Evolutionary conservation across 2,329 filamentous ascomycete genomes (phyloP), one percentile per base, ranked within the genome.

Genomic region (Alternaria tenuissima): DNA sequence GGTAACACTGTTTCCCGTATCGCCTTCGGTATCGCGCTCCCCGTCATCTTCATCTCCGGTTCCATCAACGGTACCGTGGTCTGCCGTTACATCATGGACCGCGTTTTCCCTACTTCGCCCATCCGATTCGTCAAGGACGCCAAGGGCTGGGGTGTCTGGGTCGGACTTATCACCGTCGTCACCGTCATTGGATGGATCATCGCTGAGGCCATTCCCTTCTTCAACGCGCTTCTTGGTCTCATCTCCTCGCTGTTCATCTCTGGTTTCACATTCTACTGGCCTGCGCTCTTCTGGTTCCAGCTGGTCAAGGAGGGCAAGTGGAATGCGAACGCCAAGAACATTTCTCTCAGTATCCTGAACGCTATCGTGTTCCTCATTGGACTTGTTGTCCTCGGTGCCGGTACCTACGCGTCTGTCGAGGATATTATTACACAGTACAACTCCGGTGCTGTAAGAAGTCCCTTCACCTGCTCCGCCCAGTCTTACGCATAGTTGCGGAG

Each of bases 11-110:
- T 91, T 47, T 83, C 86, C n/a, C 90, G 91, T 71, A 81, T 90
- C 14, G 90, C 90, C n/a, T 92, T 88, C 78, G 89, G 88, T 32
- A 81, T 92, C 58, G 90, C 90, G 0, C 83, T 89, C 4, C 89
- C 89, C 32, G 91, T 91, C 28, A 92, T 92, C 65, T 83, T 92
- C 62, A 88, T 93, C 57, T 88, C 89, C 0, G 90, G 89, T 55
- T 71, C 90, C 20, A 91, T 93, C 70, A 89, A 91, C 75, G 88
- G 86, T 26, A 88, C 90, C 62, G 87, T 92, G 3, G 88, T 88
- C 8, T 83, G 84, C 52, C 89, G 89, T 69, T 89, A 90, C 72
- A 82, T 91, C 65, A 75, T 77, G 90, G 89, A 75, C 80, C 87
- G 49, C 84, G 88, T 57, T 72, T 89, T 55, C 88, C 89, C 79